Evolutionary conservation across 805 yeast genomes (phyloP).

Genomic region (Candida succiphila): DNA sequence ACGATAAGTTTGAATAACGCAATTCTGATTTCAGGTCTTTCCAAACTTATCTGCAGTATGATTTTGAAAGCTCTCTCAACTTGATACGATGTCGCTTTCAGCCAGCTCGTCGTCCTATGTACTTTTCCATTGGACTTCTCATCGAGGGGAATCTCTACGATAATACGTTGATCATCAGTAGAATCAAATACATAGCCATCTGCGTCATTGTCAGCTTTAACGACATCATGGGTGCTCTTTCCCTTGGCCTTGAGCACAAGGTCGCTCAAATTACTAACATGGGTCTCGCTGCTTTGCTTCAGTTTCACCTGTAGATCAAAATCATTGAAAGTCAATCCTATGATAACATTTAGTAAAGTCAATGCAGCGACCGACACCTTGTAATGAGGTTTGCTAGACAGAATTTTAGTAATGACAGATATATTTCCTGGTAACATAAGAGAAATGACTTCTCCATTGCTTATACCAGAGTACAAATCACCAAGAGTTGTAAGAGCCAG

Average conservation of each 20-base stretch:
- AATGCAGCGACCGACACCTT: slow-evolving; percentile 23
- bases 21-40: slow-evolving; percentile 23
- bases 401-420: slow-evolving; percentile 30
- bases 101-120: slow-evolving; percentile 41
- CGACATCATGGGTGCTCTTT: neutral
- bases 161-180: slow-evolving; percentile 3
- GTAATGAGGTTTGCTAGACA: slow-evolving; percentile 23
- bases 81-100: slow-evolving; percentile 42
- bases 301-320: slow-evolving; percentile 18
- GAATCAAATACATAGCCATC: neutral
- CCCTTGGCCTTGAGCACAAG: neutral
- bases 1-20: slow-evolving; percentile 21
- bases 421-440: slow-evolving; percentile 43
- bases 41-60: slow-evolving; percentile 15
- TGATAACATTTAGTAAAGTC: slow-evolving; percentile 19
- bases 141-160: slow-evolving; percentile 9
- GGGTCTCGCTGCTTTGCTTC: neutral
- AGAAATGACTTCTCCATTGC: slow-evolving; percentile 39
- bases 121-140: slow-evolving; percentile 4
- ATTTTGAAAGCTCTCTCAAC: slow-evolving; percentile 33
- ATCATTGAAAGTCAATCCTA: slow-evolving; percentile 32
- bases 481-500: slow-evolving; percentile 23
- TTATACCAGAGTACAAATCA: slow-evolving; percentile 22
- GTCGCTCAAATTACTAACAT: slow-evolving; percentile 4
- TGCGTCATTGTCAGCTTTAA: slow-evolving; percentile 1